Base-by-base conservation (phyloP, 805 yeast species). In the Cyberlindnera maritima region DNA sequence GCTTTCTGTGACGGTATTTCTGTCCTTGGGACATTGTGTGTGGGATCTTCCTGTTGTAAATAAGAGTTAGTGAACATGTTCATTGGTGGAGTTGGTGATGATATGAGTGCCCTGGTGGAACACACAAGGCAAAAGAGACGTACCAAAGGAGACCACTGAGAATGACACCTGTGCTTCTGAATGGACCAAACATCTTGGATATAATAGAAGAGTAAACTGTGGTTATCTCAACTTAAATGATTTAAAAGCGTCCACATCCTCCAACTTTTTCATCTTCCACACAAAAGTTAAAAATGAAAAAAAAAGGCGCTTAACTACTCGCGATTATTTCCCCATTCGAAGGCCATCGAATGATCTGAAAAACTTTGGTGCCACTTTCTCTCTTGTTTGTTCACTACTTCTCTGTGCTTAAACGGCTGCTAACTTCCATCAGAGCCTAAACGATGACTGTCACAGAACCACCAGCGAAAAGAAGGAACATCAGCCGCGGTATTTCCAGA, bases 11-110 rank as follows among this genome's bases (percentile, higher is more conserved):
- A 62, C 98, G 77, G 50, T 76, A 77, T 67, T 94, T 94, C 63
- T 90, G 97, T 12, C 77, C 80, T 31, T 75, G 70, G 3, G 96
- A 86, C 77, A 92, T 72, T 52, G 88, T 77, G 79, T 88, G 84
- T 50, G 92, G 86, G 43, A 72, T 75, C 65, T 85, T 86, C 87
- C 83, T 77, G 44, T 60, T 13, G 32, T 18, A 9, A 21, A 21
- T 32, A 19, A 19, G 47, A 14, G 48, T 46, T 43, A 45, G 44
- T 32, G 13, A 15, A 28, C 17, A 15, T n/a, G 7, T 19, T 15
- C 32, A 29, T n/a, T 11, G 6, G 32, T 29, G 7, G 15, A 5
- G 13, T 7, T 4, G 32, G 4, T 29, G 32, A n/a, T 21, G 9
- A 5, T 21, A 9, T 21, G 8, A 21, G 5, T 6, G 25, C 25